Conservation (phyloP, 73 alveolate species). For the Paramecium pentaurelia region DNA sequence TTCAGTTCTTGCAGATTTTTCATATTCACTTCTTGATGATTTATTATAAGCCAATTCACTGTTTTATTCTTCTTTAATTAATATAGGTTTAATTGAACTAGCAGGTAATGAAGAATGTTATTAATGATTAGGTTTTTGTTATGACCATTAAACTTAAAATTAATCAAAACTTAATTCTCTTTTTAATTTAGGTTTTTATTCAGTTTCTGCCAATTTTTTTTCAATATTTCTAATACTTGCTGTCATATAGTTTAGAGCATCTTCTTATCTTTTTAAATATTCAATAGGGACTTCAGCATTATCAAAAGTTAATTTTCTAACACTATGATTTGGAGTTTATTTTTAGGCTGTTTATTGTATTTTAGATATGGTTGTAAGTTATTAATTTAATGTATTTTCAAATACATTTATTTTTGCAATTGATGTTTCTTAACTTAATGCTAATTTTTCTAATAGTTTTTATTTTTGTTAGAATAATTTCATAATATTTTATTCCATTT, state of each 20-base stretch:
- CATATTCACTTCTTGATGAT: background rate
- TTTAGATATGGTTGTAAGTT: background rate
- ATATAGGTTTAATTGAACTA: background rate
- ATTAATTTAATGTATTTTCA: background rate
- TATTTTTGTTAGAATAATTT: background rate
- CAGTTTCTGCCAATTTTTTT: slow-evolving; percentile 17
- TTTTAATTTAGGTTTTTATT: background rate
- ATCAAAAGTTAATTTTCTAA: background rate
- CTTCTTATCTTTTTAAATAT: background rate
- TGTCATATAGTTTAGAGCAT: background rate
- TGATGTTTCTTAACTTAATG: background rate
- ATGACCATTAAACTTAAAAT: background rate
- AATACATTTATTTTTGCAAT: background rate
- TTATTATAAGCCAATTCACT: background rate
- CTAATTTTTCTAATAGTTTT: background rate
- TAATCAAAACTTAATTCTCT: slow-evolving; percentile 34
- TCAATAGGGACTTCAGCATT: slow-evolving; percentile 1
- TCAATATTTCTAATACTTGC: background rate
- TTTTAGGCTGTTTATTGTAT: background rate
- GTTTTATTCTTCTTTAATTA: background rate
- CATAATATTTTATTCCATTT: slow-evolving; percentile 15
- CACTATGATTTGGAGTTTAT: slow-evolving; percentile 23
- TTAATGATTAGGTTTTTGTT: background rate
- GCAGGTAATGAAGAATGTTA: background rate
- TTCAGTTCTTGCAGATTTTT: background rate